Percentiles rank a stretch among this genome's conserved stretches.
phyloP scores from a whole-genome alignment of 2,329 filamentous ascomycete genomes.

The Fusarium nodosum region DNA sequence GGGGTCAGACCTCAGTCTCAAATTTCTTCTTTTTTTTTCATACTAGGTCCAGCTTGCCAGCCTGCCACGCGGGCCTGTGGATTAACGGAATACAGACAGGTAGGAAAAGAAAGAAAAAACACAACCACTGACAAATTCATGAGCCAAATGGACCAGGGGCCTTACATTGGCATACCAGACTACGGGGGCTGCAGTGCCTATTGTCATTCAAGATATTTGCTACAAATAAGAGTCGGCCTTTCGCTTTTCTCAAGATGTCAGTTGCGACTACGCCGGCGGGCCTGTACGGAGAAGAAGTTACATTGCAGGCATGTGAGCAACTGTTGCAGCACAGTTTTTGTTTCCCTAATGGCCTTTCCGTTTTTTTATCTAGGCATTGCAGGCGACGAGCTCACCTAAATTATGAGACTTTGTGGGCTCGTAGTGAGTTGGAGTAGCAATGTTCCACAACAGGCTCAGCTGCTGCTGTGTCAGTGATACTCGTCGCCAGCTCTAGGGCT shows the following conservation, averaged over 20 bases:
- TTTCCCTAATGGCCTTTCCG: slow-evolving; percentile 6
- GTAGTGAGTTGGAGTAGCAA: background rate
- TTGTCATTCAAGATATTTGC: background rate
- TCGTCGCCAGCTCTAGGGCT: background rate
- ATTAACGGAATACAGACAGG: slow-evolving; percentile 34
- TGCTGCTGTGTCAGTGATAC: slow-evolving; percentile 26
- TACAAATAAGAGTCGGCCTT: background rate
- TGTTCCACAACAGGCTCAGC: slow-evolving; percentile 28
- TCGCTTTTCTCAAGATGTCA: background rate
- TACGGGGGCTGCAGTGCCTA: background rate
- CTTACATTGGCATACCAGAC: slow-evolving; percentile 8
- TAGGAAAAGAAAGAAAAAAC: slow-evolving; percentile 23
- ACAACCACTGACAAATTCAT: background rate
- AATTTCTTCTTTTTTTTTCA: slow-evolving; percentile 32
- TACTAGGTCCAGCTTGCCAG: slow-evolving; percentile 41
- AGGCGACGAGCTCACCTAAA: slow-evolving; percentile 15
- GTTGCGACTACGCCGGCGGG: background rate
- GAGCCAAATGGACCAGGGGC: slow-evolving; percentile 8
- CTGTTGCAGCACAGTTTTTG: slow-evolving; percentile 6
- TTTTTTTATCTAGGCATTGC: slow-evolving; percentile 4
- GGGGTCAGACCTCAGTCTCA: slow-evolving; percentile 45
- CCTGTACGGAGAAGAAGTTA: background rate
- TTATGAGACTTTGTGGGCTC: slow-evolving; percentile 1
- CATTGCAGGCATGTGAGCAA: background rate
- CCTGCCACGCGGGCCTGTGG: slow-evolving; percentile 42